Conservation (phyloP, 1,284 basidiomycete species). For the Naganishia liquefaciens region DNA sequence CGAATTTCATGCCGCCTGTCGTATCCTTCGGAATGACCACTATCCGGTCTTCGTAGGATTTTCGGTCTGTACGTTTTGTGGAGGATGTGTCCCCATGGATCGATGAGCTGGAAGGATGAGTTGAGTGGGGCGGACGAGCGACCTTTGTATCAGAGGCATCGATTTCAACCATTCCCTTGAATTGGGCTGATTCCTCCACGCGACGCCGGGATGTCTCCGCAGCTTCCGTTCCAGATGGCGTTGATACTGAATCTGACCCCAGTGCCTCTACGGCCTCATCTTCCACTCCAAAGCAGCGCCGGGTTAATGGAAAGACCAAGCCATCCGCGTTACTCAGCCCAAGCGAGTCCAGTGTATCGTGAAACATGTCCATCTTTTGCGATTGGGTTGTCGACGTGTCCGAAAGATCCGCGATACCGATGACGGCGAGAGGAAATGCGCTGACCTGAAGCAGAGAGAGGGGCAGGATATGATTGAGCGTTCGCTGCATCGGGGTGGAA, state of each 20-base stretch:
- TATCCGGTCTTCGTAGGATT: conserved; percentile 32
- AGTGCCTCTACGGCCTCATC: conserved; percentile 6
- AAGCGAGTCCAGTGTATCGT: conserved; percentile 21
- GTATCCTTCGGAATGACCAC: conserved; percentile 35
- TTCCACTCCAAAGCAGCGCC: conserved; percentile 34
- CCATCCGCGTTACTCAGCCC: conserved; percentile 27
- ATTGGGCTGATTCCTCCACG: conserved; percentile 31
- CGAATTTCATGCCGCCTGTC: conserved; percentile 26
- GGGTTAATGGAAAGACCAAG: conserved; percentile 30
- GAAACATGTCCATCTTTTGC: conserved; percentile 32
- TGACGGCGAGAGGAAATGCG: conserved; percentile 32
- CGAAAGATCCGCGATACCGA: conserved; percentile 34
- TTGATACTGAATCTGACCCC: not conserved
- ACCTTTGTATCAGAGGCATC: conserved; percentile 32
- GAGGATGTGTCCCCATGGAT: not conserved
- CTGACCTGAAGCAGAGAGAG: conserved; percentile 32
- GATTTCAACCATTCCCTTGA: conserved; percentile 35
- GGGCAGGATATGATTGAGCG: conserved; percentile 23
- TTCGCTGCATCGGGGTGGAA: conserved; percentile 2
- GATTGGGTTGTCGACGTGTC: conserved; percentile 28
- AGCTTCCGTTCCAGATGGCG: not conserved
- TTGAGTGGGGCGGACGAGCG: conserved; percentile 6
- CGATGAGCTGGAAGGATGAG: conserved; percentile 7
- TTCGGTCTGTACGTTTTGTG: conserved; percentile 10
- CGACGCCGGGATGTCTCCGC: conserved; percentile 10